These are phyloP conservation scores for Trichosporon sp. DNA, from an alignment of 1,284 basidiomycete genomes.

Conservation along the genomic window DNA sequence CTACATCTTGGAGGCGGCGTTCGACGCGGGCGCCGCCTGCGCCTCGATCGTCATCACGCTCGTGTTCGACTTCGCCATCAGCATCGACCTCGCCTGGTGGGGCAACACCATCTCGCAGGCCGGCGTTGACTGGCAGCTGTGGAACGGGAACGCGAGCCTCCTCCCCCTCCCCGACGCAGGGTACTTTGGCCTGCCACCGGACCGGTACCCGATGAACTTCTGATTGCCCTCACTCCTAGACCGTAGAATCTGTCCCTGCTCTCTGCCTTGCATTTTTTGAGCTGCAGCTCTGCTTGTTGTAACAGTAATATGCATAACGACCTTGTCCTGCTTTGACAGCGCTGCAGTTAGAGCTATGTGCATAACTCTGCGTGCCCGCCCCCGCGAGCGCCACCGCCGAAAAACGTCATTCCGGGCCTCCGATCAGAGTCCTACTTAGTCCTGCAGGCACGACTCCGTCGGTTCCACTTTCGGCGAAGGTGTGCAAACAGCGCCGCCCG, in stretches of 20 bases:
- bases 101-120: slow-evolving; percentile 8
- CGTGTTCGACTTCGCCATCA: slow-evolving; percentile 6
- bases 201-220: slow-evolving; percentile 5
- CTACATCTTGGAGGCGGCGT: slow-evolving; percentile 19
- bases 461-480: not conserved
- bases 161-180: slow-evolving; percentile 7
- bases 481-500: no score
- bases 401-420: not conserved
- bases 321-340: not conserved
- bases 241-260: no score
- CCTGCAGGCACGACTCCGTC: not conserved
- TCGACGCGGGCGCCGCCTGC: slow-evolving; percentile 18
- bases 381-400: not conserved
- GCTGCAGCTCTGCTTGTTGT: not conserved
- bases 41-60: slow-evolving; percentile 17
- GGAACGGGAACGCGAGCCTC: slow-evolving; percentile 6
- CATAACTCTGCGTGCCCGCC: not conserved
- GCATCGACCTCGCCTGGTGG: slow-evolving; percentile 9
- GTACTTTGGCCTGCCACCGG: slow-evolving; percentile 13
- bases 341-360: not conserved
- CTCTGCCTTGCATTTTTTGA: not conserved
- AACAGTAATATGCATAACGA: not conserved
- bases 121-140: slow-evolving; percentile 9
- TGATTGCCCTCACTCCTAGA: not conserved
- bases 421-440: not conserved